phyloP scores from a whole-genome alignment of 257 asterid species.

The Ligustrum vulgare region DNA sequence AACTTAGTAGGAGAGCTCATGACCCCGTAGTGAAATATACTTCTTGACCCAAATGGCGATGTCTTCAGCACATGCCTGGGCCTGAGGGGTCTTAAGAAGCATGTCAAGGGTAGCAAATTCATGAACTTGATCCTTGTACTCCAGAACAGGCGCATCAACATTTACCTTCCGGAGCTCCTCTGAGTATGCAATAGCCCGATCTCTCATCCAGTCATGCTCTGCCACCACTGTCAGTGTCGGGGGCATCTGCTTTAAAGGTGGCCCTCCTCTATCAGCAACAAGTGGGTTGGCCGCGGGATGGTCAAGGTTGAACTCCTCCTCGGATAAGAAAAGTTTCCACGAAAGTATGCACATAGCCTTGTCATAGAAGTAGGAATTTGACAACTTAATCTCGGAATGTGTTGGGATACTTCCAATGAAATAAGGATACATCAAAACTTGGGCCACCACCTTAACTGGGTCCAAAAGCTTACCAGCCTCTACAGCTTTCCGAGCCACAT shows the following conservation, averaged over 20 bases:
- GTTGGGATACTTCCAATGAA: slow-evolving; percentile 56
- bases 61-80: slow-evolving; percentile 56
- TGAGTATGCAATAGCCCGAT: slow-evolving; percentile 54
- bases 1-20: slow-evolving; percentile 49
- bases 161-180: slow-evolving; percentile 56
- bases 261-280: slow-evolving; percentile 31
- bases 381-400: slow-evolving; percentile 46
- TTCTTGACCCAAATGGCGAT: slow-evolving; percentile 59
- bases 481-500: slow-evolving; percentile 44
- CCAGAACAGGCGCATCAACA: slow-evolving; percentile 53
- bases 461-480: slow-evolving; percentile 48
- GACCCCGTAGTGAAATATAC: slow-evolving; percentile 54
- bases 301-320: slow-evolving; percentile 39
- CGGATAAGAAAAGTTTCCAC: slow-evolving; percentile 49
- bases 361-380: slow-evolving; percentile 55
- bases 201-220: slow-evolving; percentile 60
- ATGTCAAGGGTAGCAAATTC: slow-evolving; percentile 52
- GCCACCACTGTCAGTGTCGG: slow-evolving; percentile 53
- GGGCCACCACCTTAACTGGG: slow-evolving; percentile 59
- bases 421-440: slow-evolving; percentile 56
- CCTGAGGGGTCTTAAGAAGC: slow-evolving; percentile 52
- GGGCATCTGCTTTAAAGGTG: slow-evolving; percentile 50
- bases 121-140: slow-evolving; percentile 55
- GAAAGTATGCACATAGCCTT: slow-evolving; percentile 48
- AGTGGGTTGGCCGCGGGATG: slow-evolving; percentile 58